Evolutionary conservation across 441 rosid genomes (phyloP).

Genomic region (Pelargonium exstipulatum): DNA sequence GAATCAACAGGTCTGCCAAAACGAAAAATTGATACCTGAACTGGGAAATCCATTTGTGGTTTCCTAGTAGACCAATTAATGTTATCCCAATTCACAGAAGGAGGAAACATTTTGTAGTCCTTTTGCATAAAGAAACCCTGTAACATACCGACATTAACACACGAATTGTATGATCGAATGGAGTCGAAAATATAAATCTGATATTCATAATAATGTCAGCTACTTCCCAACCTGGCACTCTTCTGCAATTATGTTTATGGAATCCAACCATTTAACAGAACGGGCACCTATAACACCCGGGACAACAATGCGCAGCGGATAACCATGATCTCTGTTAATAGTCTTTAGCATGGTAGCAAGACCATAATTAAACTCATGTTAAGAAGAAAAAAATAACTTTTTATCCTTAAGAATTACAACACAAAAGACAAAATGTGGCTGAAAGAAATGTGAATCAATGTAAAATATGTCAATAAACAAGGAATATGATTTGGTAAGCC

Average conservation of each 20-base stretch:
- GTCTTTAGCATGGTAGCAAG: constrained; percentile 32
- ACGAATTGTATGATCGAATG: no score
- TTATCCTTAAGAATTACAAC: neutral
- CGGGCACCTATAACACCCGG: constrained; percentile 99
- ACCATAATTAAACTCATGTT: constrained; percentile 19
- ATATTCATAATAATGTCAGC: no score
- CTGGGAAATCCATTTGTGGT: constrained; percentile 97
- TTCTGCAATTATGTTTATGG: constrained; percentile 69
- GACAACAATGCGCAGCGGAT: constrained; percentile 80
- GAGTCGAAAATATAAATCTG: no score
- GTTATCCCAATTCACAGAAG: constrained; percentile 89
- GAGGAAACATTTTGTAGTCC: constrained; percentile 98
- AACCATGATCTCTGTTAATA: constrained; percentile 94
- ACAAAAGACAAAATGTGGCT: neutral
- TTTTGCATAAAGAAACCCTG: constrained; percentile 99
- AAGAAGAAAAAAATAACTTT: neutral
- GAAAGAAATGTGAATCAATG: neutral
- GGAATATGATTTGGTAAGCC: neutral
- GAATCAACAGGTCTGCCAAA: neutral
- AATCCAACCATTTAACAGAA: constrained; percentile 96
- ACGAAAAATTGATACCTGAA: constrained; percentile 51
- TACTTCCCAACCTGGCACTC: constrained; percentile 91
- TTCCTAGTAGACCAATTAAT: constrained; percentile 80
- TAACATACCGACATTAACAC: no score
- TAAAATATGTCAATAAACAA: no score